phyloP scores from a whole-genome alignment of 2,329 filamentous ascomycete genomes.

The Diplodia mutila region DNA sequence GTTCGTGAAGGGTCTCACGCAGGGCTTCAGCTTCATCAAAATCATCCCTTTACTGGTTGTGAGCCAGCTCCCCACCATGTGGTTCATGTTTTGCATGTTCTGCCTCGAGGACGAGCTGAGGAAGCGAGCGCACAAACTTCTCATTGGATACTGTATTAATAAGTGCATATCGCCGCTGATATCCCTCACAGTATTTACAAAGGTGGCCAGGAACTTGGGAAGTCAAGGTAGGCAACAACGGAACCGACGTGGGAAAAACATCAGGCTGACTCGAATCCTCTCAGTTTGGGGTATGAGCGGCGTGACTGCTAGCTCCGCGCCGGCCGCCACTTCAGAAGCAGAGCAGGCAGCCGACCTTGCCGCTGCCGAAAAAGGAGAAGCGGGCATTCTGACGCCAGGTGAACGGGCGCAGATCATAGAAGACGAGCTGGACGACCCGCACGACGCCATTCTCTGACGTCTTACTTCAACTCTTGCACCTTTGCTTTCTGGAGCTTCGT shows the following conservation, averaged over 20 bases:
- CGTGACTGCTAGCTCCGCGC: conserved; percentile 17
- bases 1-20: conserved; percentile 34
- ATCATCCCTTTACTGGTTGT: conserved; percentile 30
- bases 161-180: conserved; percentile 31
- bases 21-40: conserved; percentile 28
- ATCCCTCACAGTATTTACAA: conserved; percentile 31
- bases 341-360: conserved; percentile 15
- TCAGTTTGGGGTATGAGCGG: conserved; percentile 23
- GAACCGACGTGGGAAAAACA: background rate
- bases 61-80: conserved; percentile 30
- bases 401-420: background rate
- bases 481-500: conserved; percentile 38
- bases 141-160: conserved; percentile 31
- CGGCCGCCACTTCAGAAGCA: conserved; percentile 12
- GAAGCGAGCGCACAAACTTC: conserved; percentile 30
- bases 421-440: background rate
- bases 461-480: conserved; percentile 36
- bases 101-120: conserved; percentile 29
- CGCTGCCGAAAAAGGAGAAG: conserved; percentile 7
- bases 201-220: conserved; percentile 31
- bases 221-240: conserved; percentile 27
- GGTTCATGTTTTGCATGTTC: conserved; percentile 30
- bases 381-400: background rate
- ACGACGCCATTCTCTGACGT: conserved; percentile 3
- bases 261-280: background rate